These are phyloP conservation scores for Microstroma glucosiphilum DNA, from an alignment of 1,284 basidiomycete species.

Conservation along the genomic window DNA sequence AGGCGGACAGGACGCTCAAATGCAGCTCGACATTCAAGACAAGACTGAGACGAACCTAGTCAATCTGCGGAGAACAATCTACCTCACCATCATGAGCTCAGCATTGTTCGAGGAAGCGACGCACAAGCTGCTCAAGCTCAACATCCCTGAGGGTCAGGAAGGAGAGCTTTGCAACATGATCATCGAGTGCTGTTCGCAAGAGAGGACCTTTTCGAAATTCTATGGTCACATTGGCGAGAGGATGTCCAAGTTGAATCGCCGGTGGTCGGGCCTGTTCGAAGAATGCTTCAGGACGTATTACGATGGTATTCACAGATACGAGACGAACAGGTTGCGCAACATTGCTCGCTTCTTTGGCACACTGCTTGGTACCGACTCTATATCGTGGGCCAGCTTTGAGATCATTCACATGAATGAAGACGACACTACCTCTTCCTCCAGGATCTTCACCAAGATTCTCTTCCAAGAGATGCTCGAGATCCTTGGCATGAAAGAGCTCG, in stretches of 20 bases:
- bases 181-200: conserved; percentile 98
- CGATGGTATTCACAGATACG: conserved; percentile 94
- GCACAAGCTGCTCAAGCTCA: conserved; percentile 90
- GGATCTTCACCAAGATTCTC: conserved; percentile 96
- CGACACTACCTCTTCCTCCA: conserved; percentile 87
- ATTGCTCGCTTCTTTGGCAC: conserved; percentile 95
- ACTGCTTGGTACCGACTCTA: conserved; percentile 65
- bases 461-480: conserved; percentile 89
- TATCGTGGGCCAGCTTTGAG: conserved; percentile 81
- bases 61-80: conserved; percentile 88
- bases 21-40: conserved; percentile 73
- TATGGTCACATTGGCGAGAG: conserved; percentile 93
- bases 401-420: conserved; percentile 92
- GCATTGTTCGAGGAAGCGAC: conserved; percentile 88
- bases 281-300: conserved; percentile 84
- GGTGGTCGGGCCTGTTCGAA: conserved; percentile 86
- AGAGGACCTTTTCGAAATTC: conserved; percentile 91
- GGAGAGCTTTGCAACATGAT: conserved; percentile 97
- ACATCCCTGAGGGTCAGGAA: conserved; percentile 86
- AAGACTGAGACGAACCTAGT: conserved; percentile 90
- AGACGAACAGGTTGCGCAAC: conserved; percentile 94
- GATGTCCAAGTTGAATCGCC: conserved; percentile 87
- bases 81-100: conserved; percentile 83
- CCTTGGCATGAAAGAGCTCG: conserved; percentile 74
- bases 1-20: conserved; percentile 55